phyloP scores from a whole-genome alignment of 768 basidiomycete genomes.

The Leccinellum albellum region DNA sequence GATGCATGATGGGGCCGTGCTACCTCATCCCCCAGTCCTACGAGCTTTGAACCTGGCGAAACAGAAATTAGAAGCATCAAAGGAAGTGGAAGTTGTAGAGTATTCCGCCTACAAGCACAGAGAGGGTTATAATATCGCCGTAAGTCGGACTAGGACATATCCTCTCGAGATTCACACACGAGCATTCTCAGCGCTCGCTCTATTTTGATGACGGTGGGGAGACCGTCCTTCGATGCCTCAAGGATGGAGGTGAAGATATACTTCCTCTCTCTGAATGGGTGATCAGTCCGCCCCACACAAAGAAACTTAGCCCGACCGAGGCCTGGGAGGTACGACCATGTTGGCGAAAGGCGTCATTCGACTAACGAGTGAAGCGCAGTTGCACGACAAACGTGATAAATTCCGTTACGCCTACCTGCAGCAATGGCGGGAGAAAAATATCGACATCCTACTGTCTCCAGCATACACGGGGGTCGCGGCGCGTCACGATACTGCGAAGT shows the following conservation, averaged over 20 bases:
- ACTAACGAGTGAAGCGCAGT: conserved; percentile 12
- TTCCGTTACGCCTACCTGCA: conserved; percentile 34
- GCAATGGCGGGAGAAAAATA: conserved; percentile 36
- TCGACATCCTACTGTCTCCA: conserved; percentile 41
- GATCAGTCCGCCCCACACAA: conserved; percentile 25
- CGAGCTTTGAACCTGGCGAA: conserved; percentile 39
- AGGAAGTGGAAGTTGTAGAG: conserved; percentile 34
- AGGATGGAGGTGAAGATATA: conserved; percentile 33
- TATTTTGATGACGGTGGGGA: conserved; percentile 40
- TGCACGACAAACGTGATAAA: conserved; percentile 31
- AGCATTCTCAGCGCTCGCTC: conserved; percentile 28
- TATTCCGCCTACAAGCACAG: conserved; percentile 36
- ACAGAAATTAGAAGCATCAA: conserved; percentile 32
- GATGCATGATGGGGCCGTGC: conserved; percentile 35
- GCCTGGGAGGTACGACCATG: conserved; percentile 28
- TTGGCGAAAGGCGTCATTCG: not conserved
- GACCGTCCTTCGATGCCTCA: conserved; percentile 18
- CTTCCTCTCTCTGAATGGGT: conserved; percentile 38
- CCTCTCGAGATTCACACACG: not conserved
- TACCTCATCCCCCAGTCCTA: conserved; percentile 39
- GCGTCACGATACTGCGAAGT: conserved; percentile 35
- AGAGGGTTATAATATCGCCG: conserved; percentile 32
- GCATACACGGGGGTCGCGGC: conserved; percentile 34
- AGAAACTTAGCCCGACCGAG: conserved; percentile 21
- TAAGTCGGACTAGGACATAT: conserved; percentile 6